Evolutionary conservation across 108 stramenopile species (phyloP), one percentile per base, ranked within the genome.

Genomic region (Pseudonitzschia pungens): DNA sequence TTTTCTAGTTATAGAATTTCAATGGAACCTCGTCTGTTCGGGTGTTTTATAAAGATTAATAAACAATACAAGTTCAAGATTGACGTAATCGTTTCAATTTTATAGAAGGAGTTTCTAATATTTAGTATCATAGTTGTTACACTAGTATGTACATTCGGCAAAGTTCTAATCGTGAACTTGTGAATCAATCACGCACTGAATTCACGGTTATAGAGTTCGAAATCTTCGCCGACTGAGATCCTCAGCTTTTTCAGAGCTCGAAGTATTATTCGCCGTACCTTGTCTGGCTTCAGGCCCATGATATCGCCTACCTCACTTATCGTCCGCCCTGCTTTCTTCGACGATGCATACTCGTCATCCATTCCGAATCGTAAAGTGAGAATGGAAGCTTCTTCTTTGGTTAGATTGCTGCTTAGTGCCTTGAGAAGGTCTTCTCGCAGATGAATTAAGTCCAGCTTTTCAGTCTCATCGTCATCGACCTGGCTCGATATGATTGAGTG

Each of bases 281-380:
- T 89, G 64, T 91, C 92, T 21, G 92, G 92, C 51, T 89, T 93
- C 40, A 88, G 68, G 50, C 87, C 88, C 12, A 89, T 85, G 20
- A 84, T 70, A 26, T 80, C 71, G 71, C 89, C 89, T 11, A 93
- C 86, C 69, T 93, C 84, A 28, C 87, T 88, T 27, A 93, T 89
- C 24, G 92, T 93, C n/a, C 88, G 89, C 15, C 89, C 87, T 21
- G 22, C 24, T 4, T 48, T 60, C 27, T 63, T 44, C 33, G 65
- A 68, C 12, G 81, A 81, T 32, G 80, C 32, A 21, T 75, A 53
- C 44, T 82, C 73, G 55, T 89, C 89, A 78, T 82, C 80, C 44
- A 94, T 54, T 4, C 92, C 90, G 56, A 86, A 94, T 57, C 90
- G 69, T 14, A 94, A 75, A 65, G 88, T 68, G 6, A 94, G 75